Percentiles rank a stretch among this genome's conserved stretches.
Evolutionary conservation across 305 asterid species (phyloP).

Genomic region (Solanum hybrid): DNA sequence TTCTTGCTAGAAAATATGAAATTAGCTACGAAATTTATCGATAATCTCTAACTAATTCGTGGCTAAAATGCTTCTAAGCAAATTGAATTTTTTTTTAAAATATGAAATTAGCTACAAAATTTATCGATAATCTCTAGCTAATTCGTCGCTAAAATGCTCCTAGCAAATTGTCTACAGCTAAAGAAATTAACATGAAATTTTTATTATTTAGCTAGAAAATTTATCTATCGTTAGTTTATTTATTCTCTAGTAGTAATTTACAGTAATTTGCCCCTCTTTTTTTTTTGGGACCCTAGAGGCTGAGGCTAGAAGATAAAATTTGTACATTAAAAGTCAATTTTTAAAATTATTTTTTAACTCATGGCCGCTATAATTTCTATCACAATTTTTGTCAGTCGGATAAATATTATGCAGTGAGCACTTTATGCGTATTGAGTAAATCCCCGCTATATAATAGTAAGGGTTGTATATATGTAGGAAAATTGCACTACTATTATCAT

Average conservation of each 20-base stretch:
- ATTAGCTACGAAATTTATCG: not conserved
- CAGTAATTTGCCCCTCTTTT: not conserved
- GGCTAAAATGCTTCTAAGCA: not conserved
- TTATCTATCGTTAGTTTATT: not conserved
- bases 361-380: not conserved
- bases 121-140: too few relatives aligned
- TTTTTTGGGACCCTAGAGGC: not conserved
- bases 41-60: not conserved
- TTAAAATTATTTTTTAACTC: too few relatives aligned
- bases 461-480: not conserved
- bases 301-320: not conserved
- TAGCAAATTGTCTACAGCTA: too few relatives aligned
- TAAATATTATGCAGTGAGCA: not conserved
- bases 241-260: not conserved
- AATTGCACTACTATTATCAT: not conserved
- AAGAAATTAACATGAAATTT: too few relatives aligned
- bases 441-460: not conserved
- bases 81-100: not conserved
- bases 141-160: too few relatives aligned
- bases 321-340: not conserved
- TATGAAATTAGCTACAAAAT: too few relatives aligned
- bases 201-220: not conserved
- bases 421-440: too few relatives aligned
- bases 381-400: rapidly evolving
- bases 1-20: not conserved